A percentile compares a stretch with the other conserved stretches of the same genome.
Evolutionary conservation across 78 protist genomes (phyloP).

Genomic region (Isochrysis galbana): DNA sequence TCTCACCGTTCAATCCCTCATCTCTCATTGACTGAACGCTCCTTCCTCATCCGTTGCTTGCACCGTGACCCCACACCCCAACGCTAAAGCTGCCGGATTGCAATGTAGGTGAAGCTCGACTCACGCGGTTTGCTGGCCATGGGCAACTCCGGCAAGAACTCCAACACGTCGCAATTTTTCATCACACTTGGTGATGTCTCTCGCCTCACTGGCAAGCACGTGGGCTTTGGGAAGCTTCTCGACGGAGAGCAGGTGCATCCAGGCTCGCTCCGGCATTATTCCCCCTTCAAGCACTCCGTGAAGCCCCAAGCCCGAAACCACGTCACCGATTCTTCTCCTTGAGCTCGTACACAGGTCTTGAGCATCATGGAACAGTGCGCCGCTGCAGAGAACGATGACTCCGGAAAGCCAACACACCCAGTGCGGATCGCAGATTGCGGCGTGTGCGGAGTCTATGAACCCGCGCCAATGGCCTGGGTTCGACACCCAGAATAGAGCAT

Average conservation of each 20-base stretch:
- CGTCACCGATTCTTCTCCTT: too few relatives aligned
- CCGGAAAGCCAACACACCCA: background rate
- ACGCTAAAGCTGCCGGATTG: too few relatives aligned
- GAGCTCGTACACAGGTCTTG: background rate
- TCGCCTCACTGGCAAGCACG: constrained; percentile 19
- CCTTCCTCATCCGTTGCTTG: too few relatives aligned
- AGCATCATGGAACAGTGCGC: background rate
- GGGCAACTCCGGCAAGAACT: constrained; percentile 15
- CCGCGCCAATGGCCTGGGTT: background rate
- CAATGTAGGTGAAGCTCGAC: background rate
- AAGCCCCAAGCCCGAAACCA: too few relatives aligned
- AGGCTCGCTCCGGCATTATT: background rate
- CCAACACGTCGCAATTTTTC: constrained; percentile 25
- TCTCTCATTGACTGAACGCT: too few relatives aligned
- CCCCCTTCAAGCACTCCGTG: too few relatives aligned
- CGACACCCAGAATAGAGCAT: background rate
- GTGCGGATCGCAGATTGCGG: background rate
- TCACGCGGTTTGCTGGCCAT: constrained; percentile 4
- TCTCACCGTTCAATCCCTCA: too few relatives aligned
- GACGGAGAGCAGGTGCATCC: background rate
- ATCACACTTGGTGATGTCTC: background rate
- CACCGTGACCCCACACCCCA: too few relatives aligned
- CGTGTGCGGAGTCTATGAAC: background rate
- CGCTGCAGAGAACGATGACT: background rate
- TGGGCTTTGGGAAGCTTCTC: background rate